A percentile compares a stretch with the other conserved stretches of the same genome.
These are phyloP conservation scores for Pugionium cornutum DNA, from an alignment of 345 rosid species.

Conservation along the genomic window DNA sequence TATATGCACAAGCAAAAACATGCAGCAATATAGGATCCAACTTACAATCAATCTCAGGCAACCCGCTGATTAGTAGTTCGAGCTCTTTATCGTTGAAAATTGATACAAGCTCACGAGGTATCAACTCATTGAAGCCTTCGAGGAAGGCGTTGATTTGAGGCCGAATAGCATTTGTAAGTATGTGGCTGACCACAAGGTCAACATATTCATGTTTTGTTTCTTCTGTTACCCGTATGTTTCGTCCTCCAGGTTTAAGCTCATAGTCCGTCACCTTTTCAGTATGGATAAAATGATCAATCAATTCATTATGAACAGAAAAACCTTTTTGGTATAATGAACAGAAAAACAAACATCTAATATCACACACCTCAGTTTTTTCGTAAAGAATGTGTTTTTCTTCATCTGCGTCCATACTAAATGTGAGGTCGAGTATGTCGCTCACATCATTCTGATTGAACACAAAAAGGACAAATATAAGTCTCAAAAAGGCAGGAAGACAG, in stretches of 20 bases:
- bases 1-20: slow-evolving; percentile 33
- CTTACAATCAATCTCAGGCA: slow-evolving; percentile 99
- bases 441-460: slow-evolving; percentile 71
- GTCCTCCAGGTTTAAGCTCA: slow-evolving; percentile 96
- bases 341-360: slow-evolving; percentile 4
- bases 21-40: slow-evolving; percentile 25
- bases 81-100: slow-evolving; percentile 97
- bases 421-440: slow-evolving; percentile 77
- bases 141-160: slow-evolving; percentile 93
- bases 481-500: neutral
- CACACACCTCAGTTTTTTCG: slow-evolving; percentile 84
- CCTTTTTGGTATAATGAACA: neutral
- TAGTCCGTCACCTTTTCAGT: slow-evolving; percentile 82
- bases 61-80: slow-evolving; percentile 98
- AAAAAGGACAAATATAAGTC: slow-evolving; percentile 22
- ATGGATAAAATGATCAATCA: slow-evolving; percentile 20
- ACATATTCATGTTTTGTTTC: slow-evolving; percentile 97
- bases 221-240: slow-evolving; percentile 90
- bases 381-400: slow-evolving; percentile 96
- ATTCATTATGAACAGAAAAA: too few relatives aligned
- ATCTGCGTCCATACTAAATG: slow-evolving; percentile 97
- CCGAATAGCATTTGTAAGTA: slow-evolving; percentile 91
- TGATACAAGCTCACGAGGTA: slow-evolving; percentile 78
- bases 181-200: slow-evolving; percentile 96
- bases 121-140: slow-evolving; percentile 81